phyloP scores from a whole-genome alignment of 23 red algal genomes.

The Chondrus crispus region DNA sequence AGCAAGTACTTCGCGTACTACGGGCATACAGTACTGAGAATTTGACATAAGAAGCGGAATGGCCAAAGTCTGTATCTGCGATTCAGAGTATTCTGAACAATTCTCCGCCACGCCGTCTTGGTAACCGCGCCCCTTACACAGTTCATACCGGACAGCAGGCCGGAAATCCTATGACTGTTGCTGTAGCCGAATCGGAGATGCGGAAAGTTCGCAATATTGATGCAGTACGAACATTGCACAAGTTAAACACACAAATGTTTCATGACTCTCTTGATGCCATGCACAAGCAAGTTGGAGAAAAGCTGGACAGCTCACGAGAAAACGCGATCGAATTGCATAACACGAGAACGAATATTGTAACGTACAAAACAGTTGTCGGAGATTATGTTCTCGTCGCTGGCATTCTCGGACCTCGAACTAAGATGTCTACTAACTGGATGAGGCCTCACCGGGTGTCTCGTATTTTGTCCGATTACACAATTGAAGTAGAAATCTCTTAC shows the following conservation, averaged over 20 bases:
- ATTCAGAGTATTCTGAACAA: constrained; percentile 43
- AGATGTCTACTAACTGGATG: neutral
- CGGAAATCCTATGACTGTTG: neutral
- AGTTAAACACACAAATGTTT: neutral
- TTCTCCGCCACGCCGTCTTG: constrained; percentile 3
- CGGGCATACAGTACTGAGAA: neutral
- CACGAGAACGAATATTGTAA: neutral
- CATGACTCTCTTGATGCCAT: neutral
- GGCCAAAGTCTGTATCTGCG: neutral
- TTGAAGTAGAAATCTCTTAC: neutral
- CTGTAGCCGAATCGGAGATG: neutral
- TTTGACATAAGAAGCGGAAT: neutral
- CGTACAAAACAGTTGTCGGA: neutral
- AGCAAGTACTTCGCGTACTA: neutral
- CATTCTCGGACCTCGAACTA: neutral
- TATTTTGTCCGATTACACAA: neutral
- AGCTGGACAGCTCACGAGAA: neutral
- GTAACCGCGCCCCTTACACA: neutral
- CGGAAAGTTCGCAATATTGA: neutral
- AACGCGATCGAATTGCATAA: neutral
- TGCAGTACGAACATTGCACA: neutral
- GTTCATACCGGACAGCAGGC: constrained; percentile 2
- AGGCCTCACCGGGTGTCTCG: neutral
- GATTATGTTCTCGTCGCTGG: neutral
- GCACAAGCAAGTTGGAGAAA: neutral